Base-by-base conservation (phyloP, 2,329 filamentous ascomycete genomes). In the Aquanectria penicillioides region DNA sequence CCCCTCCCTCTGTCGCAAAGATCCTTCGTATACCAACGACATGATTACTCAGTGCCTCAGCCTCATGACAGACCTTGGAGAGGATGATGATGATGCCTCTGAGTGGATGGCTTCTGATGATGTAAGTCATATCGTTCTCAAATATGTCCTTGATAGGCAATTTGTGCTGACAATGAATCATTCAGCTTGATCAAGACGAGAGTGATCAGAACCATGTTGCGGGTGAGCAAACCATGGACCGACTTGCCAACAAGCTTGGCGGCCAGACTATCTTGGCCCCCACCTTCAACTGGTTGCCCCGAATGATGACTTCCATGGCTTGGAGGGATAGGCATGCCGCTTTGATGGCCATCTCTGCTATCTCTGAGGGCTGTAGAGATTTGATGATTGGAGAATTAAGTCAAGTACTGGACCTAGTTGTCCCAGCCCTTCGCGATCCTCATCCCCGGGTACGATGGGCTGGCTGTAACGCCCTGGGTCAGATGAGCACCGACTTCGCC, bases 401-500 rank as follows among this genome's bases (percentile, higher is more conserved):
- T 75, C 94, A 97, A 73, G 94, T 99, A 18, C 84, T 99, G 43
- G 93, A 97, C 64, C 84, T 99, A 54, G 94, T 99, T n/a, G 88
- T 97, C 46, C 95, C 95, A 13, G 91, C 94, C 29, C 84, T 99
- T 29, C 89, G 90, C 69, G 94, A 99, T 73, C 86, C 91, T 33
- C 95, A 99, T 73, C 92, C 95, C 34, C 92, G 95, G 73, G 95
- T 99, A 53, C 90, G 94, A 70, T 99, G 96, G 89, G 95, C 95
- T 49, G 95, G 94, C 28, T 99, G 95, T 81, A 98, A 99, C 73
- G 95, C 95, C 36, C 85, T 99, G n/a, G 95, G 95, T 23, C 95
- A 99, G 77, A 99, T 99, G 95, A 98, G 94, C 80, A 99, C 95
- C 26, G 95, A 99, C 73, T 99, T 99, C 75, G 94, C 96, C 11